Base-by-base conservation (phyloP, 2,329 filamentous ascomycete species). In the Niveomyces coronatus region DNA sequence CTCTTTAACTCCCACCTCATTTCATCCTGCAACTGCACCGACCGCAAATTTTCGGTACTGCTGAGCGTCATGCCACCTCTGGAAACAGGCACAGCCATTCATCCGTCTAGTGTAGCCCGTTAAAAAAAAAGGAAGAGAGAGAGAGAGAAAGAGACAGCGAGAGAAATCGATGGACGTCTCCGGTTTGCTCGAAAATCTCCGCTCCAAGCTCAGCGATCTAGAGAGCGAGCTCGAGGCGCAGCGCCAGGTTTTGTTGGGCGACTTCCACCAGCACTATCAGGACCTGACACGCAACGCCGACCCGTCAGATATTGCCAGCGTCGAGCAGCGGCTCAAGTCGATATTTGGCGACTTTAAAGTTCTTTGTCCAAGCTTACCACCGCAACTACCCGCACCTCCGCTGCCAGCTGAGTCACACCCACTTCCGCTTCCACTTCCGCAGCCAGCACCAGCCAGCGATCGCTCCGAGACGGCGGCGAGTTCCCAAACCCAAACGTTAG, bases 141-240 rank as follows among this genome's bases (percentile, higher is more conserved):
- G n/a, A n/a, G n/a, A n/a, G n/a, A n/a, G n/a, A n/a, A n/a, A n/a
- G n/a, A n/a, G n/a, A n/a, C n/a, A n/a, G n/a, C 32, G 23, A 24
- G 8, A 8, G 16, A 11, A 18, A 50, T 50, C 50, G 44, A 61
- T 61, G 58, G 57, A 61, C 50, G 52, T 13, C 15, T 31, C 63
- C 49, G 64, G 52, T 47, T 63, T 75, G 45, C 61, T 71, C 46
- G 61, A 64, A 40, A 65, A 69, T 55, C 64, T 77, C 52, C 62
- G 68, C 48, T 58, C 57, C 49, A 72, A 68, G 63, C 68, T 74
- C 46, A 59, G 57, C 49, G 64, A 75, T 49, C 70, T 79, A 37
- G 71, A 79, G 50, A 59, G 62, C 52, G 71, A 70, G 53, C 71
- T 79, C 50, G 64, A 61, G 43, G 60, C 64, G 43, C 76, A 74